Percentiles rank a stretch among this genome's conserved stretches.
Conservation (phyloP, 495 filamentous ascomycete species). For the Penicillium antarcticum region DNA sequence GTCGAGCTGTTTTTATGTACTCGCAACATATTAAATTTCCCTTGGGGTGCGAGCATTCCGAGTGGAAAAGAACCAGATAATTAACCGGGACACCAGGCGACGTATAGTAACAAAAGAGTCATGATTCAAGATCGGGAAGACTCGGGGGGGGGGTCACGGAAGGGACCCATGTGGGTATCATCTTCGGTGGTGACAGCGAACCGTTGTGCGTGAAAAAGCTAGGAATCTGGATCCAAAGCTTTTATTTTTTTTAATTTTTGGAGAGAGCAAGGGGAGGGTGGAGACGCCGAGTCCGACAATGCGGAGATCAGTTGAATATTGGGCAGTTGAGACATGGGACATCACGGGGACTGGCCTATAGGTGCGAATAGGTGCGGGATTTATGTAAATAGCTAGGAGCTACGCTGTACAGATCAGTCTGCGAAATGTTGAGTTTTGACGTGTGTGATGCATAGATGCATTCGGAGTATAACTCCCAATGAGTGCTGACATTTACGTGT, state of each 20-base stretch:
- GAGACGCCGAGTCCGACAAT: slow-evolving; percentile 14
- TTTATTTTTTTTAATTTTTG: slow-evolving; percentile 18
- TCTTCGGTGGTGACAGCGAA: slow-evolving; percentile 40
- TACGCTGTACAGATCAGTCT: slow-evolving; percentile 9
- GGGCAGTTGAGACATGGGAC: neutral
- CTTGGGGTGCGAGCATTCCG: slow-evolving; percentile 38
- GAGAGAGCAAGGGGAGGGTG: slow-evolving; percentile 3
- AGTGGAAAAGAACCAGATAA: slow-evolving; percentile 24
- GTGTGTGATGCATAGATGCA: neutral
- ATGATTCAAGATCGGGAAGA: slow-evolving; percentile 37
- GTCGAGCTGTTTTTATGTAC: slow-evolving; percentile 35
- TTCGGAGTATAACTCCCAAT: neutral
- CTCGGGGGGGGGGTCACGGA: slow-evolving; percentile 35
- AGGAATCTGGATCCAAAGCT: slow-evolving; percentile 33
- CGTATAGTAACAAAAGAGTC: slow-evolving; percentile 26
- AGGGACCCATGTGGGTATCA: slow-evolving; percentile 32
- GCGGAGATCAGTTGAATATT: slow-evolving; percentile 11
- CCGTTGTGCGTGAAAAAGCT: slow-evolving; percentile 27
- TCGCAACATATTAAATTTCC: slow-evolving; percentile 30
- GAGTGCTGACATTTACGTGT: slow-evolving; percentile 8
- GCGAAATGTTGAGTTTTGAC: neutral
- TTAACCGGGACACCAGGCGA: slow-evolving; percentile 29
- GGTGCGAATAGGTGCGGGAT: neutral
- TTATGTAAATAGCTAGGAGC: slow-evolving; percentile 6
- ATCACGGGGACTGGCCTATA: neutral